These are phyloP conservation scores for Umbelopsis sp. DNA, from an alignment of 192 early-diverging fungal species.

Conservation along the genomic window DNA sequence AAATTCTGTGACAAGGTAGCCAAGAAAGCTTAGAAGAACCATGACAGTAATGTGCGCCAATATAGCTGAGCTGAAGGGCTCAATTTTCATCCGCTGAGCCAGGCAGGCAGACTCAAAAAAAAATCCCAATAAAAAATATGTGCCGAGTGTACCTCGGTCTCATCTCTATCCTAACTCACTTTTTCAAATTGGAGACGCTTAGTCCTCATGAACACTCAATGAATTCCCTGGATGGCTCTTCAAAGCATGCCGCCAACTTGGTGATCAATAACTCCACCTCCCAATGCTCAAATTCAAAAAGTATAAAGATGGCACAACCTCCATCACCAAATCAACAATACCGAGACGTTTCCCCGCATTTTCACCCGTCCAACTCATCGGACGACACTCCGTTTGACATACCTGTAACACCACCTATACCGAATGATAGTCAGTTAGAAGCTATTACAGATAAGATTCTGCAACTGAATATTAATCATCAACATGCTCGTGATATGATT, in stretches of 20 bases:
- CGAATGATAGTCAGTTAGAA: background rate
- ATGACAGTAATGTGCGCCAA: background rate
- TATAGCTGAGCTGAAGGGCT: no score
- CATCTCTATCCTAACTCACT: background rate
- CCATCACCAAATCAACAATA: background rate
- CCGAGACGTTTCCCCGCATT: background rate
- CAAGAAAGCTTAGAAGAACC: background rate
- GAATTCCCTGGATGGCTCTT: background rate
- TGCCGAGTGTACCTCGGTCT: background rate
- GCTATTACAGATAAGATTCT: constrained; percentile 5
- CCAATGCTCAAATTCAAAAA: background rate
- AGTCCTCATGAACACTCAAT: constrained; percentile 7
- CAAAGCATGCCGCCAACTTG: background rate
- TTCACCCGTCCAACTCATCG: background rate
- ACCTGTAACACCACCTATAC: constrained; percentile 7
- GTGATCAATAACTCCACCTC: background rate
- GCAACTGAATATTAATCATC: constrained; percentile 5
- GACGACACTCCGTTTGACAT: background rate
- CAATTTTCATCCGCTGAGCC: no score
- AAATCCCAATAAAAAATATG: background rate
- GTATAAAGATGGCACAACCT: no score
- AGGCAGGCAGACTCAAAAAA: background rate
- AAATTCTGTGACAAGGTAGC: constrained; percentile 63
- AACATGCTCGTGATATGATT: background rate
- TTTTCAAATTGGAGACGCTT: background rate